Evolutionary conservation across 805 yeast species (phyloP).

Genomic region (Spathaspora gorwiae): DNA sequence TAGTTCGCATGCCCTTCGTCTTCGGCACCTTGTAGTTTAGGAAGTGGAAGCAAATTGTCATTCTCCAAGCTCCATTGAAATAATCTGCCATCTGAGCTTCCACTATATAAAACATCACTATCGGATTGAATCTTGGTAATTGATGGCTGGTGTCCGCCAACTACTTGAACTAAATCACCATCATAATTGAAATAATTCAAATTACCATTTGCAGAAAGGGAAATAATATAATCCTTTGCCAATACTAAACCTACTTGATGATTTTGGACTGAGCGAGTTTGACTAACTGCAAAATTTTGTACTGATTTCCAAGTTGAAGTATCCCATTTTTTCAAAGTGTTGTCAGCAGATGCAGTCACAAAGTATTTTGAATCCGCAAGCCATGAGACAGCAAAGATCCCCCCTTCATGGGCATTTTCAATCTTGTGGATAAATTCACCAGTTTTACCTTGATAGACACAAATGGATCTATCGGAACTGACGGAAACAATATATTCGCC

Average conservation of each 20-base stretch:
- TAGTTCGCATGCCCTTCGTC: slow-evolving; percentile 56
- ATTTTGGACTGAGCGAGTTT: slow-evolving; percentile 45
- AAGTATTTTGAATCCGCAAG: slow-evolving; percentile 48
- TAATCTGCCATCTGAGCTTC: slow-evolving; percentile 79
- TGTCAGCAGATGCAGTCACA: slow-evolving; percentile 83
- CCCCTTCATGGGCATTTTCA: slow-evolving; percentile 62
- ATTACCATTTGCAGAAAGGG: slow-evolving; percentile 70
- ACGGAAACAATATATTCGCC: slow-evolving; percentile 74
- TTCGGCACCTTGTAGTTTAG: slow-evolving; percentile 16
- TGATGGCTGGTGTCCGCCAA: slow-evolving; percentile 79
- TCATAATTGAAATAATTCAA: slow-evolving; percentile 50
- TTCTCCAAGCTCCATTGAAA: slow-evolving; percentile 49
- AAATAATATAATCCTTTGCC: slow-evolving; percentile 54
- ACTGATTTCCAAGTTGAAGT: slow-evolving; percentile 32
- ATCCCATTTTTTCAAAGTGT: slow-evolving; percentile 63
- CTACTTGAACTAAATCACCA: slow-evolving; percentile 18
- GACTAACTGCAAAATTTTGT: slow-evolving; percentile 44
- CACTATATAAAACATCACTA: slow-evolving; percentile 42
- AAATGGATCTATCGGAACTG: slow-evolving; percentile 78
- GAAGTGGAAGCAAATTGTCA: slow-evolving; percentile 12
- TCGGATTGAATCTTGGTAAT: slow-evolving; percentile 48
- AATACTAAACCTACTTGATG: slow-evolving; percentile 81
- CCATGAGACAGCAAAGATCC: slow-evolving; percentile 80
- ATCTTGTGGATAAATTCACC: slow-evolving; percentile 66
- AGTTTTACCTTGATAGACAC: slow-evolving; percentile 78